A percentile compares a stretch with the other conserved stretches of the same genome.
Evolutionary conservation across 257 asterid species (phyloP).

Genomic region (Nicotiana obtusifolia): DNA sequence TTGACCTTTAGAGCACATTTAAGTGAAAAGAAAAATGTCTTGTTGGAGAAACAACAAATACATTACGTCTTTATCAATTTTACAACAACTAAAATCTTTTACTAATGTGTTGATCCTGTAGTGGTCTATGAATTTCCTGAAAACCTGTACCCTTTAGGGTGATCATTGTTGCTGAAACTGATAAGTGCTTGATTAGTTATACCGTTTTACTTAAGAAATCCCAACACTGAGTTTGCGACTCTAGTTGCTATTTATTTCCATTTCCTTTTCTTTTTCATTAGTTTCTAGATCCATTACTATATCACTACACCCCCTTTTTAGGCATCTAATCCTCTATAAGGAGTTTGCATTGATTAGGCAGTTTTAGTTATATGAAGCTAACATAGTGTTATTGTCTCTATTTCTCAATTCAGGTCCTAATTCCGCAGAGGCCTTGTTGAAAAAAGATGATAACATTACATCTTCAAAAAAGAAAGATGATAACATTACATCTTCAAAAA

Average conservation of each 20-base stretch:
- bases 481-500: background rate
- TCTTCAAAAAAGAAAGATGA: constrained; percentile 40
- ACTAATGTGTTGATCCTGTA: background rate
- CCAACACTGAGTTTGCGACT: background rate
- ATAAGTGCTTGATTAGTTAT: background rate
- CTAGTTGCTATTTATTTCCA: background rate
- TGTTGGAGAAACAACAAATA: background rate
- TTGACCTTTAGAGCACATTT: too few relatives aligned
- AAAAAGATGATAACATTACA: too few relatives aligned
- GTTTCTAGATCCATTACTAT: background rate
- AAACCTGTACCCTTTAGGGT: background rate
- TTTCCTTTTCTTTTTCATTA: background rate
- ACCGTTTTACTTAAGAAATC: background rate
- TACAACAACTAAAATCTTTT: background rate
- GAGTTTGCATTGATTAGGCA: background rate
- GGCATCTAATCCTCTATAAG: background rate
- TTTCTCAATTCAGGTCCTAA: constrained; percentile 28
- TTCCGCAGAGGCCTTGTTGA: constrained; percentile 16
- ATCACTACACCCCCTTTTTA: background rate
- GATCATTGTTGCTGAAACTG: background rate
- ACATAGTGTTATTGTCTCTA: background rate
- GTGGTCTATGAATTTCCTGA: background rate
- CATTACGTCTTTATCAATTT: background rate
- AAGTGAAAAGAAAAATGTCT: background rate
- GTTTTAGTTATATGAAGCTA: background rate